These are phyloP conservation scores for Termitomyces sp. DNA, from an alignment of 768 basidiomycete species.

Conservation along the genomic window DNA sequence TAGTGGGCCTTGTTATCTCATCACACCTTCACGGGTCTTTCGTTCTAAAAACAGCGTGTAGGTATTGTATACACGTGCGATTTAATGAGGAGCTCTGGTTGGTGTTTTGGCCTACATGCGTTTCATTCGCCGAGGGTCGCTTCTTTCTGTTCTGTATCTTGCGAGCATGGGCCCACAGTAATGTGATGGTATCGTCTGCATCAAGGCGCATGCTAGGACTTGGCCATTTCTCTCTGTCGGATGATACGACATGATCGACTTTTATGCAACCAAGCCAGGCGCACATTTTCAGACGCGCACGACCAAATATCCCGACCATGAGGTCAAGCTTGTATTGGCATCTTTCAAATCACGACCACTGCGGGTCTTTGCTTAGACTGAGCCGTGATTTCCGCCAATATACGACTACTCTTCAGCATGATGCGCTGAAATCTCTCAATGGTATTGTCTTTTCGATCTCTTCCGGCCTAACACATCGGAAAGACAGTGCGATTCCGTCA, in stretches of 20 bases:
- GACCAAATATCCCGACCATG: background rate
- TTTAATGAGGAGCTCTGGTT: background rate
- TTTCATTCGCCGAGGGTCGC: background rate
- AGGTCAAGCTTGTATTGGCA: background rate
- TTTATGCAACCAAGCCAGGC: background rate
- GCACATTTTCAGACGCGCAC: background rate
- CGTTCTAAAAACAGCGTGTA: background rate
- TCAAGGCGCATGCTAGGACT: background rate
- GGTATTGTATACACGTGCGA: background rate
- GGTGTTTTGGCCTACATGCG: background rate
- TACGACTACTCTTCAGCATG: conserved; percentile 2
- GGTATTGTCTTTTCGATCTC: conserved; percentile 7
- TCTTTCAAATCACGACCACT: background rate
- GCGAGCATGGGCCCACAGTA: background rate
- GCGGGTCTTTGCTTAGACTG: background rate
- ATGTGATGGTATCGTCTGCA: background rate
- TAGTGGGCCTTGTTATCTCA: background rate
- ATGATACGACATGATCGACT: background rate
- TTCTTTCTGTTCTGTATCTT: background rate
- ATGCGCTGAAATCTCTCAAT: conserved; percentile 7
- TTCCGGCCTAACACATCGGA: conserved; percentile 14
- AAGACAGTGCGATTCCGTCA: conserved; percentile 19
- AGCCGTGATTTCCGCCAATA: conserved; percentile 2
- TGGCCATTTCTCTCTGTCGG: background rate
- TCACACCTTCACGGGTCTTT: background rate